Evolutionary conservation across 1,284 basidiomycete species (phyloP), one percentile per base, ranked within the genome.

Genomic region (Apiotrichum gracile): DNA sequence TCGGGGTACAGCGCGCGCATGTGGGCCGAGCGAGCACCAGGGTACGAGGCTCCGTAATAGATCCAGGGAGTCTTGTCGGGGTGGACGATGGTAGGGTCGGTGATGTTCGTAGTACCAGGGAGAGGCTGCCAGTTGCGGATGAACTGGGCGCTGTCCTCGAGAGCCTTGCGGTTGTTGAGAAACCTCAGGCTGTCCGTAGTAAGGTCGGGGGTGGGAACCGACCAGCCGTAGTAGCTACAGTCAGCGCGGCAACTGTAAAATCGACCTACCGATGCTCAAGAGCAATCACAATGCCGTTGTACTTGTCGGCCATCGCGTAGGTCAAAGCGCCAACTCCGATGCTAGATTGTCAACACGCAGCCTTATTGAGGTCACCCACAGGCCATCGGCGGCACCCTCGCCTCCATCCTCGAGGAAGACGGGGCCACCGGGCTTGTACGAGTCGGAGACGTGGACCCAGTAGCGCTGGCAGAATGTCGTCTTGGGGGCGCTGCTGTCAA

Each of bases 1-100:
- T 94, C 83, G 0, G 92, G 92, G 65, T 67, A 68, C 44, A 66
- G 54, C 27, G 89, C 76, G 45, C 83, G 84, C 86, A 97, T 91
- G 65, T 96, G 90, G 0, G 93, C 93, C 0, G 91, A 85, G n/a
- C 93, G 84, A 6, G 90, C 93, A 49, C 93, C 93, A 5, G 92
- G 91, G 67, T 97, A 72, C 21, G 64, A 72, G 7, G 76, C 90
- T 24, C 93, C 93, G 64, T 93, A 93, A 72, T 93, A 93, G 57
- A 97, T 88, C 87, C 92, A 93, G 2, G 89, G 88, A 1, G 85
- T 85, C 26, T 65, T 61, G 19, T 59, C 55, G 5, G 67, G 66
- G 25, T 78, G 45, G 43, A 69, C 4, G 81, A 82, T 81, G 4
- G 84, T 84, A 7, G 58, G 48, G 52, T 88, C 66, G 58, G 86